Base-by-base conservation (phyloP, 352 stramenopile species). In the Phytopythium montanum region DNA sequence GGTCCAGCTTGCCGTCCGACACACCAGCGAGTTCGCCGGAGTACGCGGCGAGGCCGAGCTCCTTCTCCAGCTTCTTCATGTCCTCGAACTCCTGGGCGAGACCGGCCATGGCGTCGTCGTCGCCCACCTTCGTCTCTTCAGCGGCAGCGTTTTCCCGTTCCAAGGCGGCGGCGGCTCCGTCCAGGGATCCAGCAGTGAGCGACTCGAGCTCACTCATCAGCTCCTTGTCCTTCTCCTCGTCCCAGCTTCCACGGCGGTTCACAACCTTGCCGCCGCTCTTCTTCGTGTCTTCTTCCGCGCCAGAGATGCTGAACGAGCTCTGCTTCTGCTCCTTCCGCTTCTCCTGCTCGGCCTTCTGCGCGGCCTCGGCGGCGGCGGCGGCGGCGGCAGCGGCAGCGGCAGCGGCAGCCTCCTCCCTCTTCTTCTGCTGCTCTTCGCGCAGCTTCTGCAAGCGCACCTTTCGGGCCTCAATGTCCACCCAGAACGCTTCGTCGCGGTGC, bases 191-290 rank as follows among this genome's bases (percentile, higher is more conserved):
- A 19, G 68, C 69, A 16, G 85, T 94, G 39, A 94, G 59, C 19
- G 86, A 94, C 66, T 95, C 82, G 8, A 95, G 73, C 53, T 92
- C 84, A 53, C 69, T 92, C 82, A 95, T 93, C 4, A 95, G 66
- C 51, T 92, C 77, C 62, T 92, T 88, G 69, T 95, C 86, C 49
- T 90, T 92, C 48, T 88, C 78, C 59, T 93, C 86, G 62, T 91
- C 76, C 86, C 86, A 95, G 55, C 84, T 94, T 14, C 81, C 72
- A 45, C 87, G 87, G 14, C 84, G 83, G 54, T 76, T 87, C 53
- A 69, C 51, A 46, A 71, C 63, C 54, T 72, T 78, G 6, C 72
- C 57, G 3, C 45, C n/a, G 3, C 52, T 59, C 29, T 60, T 57
- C 2, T 75, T 71, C n/a, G 66, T 25, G 21, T 94, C 83, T 33